Percentiles rank a stretch among this genome's conserved stretches.
Evolutionary conservation across 768 basidiomycete genomes (phyloP).

Genomic region (Tremella mesenterica): DNA sequence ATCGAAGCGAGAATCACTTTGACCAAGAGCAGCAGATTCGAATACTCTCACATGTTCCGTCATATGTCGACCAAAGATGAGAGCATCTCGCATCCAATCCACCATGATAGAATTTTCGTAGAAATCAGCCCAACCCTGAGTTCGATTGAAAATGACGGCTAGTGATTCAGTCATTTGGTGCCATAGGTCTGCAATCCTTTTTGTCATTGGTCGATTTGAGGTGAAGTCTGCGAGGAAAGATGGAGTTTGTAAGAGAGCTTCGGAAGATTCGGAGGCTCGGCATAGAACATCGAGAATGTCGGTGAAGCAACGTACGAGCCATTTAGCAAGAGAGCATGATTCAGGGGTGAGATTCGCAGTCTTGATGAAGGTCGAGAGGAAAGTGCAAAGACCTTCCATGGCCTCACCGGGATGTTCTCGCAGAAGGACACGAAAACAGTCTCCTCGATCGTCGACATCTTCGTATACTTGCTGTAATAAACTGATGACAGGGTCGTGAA

Average conservation of each 20-base stretch:
- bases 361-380: slow-evolving; percentile 58
- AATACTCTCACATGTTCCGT: slow-evolving; percentile 70
- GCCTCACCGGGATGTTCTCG: slow-evolving; percentile 58
- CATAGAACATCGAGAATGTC: slow-evolving; percentile 87
- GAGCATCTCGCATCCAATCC: slow-evolving; percentile 95
- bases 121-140: slow-evolving; percentile 69
- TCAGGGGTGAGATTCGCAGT: slow-evolving; percentile 64
- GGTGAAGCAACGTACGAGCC: slow-evolving; percentile 81
- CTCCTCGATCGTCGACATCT: slow-evolving; percentile 68
- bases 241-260: slow-evolving; percentile 55
- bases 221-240: slow-evolving; percentile 34
- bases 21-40: slow-evolving; percentile 56
- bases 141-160: slow-evolving; percentile 73
- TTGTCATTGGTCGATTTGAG: slow-evolving; percentile 45
- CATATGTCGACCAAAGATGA: slow-evolving; percentile 84
- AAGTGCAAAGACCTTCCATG: slow-evolving; percentile 62
- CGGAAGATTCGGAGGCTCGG: slow-evolving; percentile 49
- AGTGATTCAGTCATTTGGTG: slow-evolving; percentile 67
- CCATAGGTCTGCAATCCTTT: slow-evolving; percentile 67
- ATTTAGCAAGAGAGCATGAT: slow-evolving; percentile 78
- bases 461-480: slow-evolving; percentile 80
- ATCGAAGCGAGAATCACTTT: slow-evolving; percentile 13
- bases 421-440: slow-evolving; percentile 75
- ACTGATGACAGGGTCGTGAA: slow-evolving; percentile 67
- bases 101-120: slow-evolving; percentile 79